These are phyloP conservation scores for Leccinum aurantiacum DNA, from an alignment of 768 basidiomycete genomes.

Conservation along the genomic window DNA sequence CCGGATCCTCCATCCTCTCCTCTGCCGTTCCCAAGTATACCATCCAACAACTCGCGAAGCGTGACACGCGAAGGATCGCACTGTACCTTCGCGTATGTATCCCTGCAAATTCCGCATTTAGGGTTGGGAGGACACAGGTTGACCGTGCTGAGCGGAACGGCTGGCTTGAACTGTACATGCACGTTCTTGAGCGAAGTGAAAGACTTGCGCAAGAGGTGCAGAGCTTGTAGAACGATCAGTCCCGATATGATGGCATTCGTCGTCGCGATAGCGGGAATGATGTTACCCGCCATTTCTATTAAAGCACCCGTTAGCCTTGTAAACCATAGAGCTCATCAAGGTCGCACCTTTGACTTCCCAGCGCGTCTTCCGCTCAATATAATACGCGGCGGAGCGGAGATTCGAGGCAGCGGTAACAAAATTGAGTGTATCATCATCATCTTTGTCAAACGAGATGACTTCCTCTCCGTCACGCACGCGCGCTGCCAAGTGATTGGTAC, in stretches of 20 bases:
- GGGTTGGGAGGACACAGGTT: conserved; percentile 69
- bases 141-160: conserved; percentile 74
- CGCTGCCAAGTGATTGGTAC: conserved; percentile 75
- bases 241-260: conserved; percentile 98
- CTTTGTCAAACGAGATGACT: conserved; percentile 91
- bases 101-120: conserved; percentile 81
- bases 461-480: conserved; percentile 66
- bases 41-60: conserved; percentile 70
- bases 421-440: conserved; percentile 95
- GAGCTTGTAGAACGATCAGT: conserved; percentile 88
- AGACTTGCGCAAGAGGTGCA: conserved; percentile 74
- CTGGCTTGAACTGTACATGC: conserved; percentile 74
- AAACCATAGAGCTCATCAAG: background rate
- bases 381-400: conserved; percentile 86
- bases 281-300: conserved; percentile 98
- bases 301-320: background rate
- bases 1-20: conserved; percentile 36
- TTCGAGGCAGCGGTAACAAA: conserved; percentile 96
- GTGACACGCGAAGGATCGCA: conserved; percentile 72
- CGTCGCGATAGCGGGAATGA: conserved; percentile 98
- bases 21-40: conserved; percentile 57
- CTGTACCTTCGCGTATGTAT: conserved; percentile 71
- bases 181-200: conserved; percentile 68
- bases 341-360: conserved; percentile 93
- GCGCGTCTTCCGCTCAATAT: conserved; percentile 83